Conservation (phyloP, 1,139 yeast species). For the Protomyces macrosporus region DNA sequence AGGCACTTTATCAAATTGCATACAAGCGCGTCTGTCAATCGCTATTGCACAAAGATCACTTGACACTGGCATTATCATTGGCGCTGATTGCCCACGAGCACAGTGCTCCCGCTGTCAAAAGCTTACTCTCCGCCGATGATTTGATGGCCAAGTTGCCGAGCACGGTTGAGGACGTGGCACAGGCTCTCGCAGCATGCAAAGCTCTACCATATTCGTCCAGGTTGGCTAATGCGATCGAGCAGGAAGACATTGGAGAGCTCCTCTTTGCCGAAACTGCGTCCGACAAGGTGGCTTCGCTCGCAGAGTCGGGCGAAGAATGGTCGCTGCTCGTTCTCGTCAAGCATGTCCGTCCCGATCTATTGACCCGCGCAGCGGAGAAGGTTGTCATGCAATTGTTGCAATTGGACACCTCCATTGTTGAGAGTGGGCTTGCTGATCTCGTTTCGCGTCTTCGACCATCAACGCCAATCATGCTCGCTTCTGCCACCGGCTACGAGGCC, state of each 20-base stretch:
- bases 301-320: neutral
- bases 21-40: slow-evolving; percentile 50
- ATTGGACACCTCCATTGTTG: neutral
- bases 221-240: neutral
- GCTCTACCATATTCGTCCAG: neutral
- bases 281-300: neutral
- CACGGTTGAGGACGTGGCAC: neutral
- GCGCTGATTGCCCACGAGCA: slow-evolving; percentile 29
- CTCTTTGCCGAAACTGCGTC: neutral
- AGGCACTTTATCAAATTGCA: slow-evolving; percentile 45
- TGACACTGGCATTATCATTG: slow-evolving; percentile 46
- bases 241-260: neutral
- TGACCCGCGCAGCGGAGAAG: slow-evolving; percentile 29
- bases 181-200: neutral
- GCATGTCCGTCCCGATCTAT: slow-evolving; percentile 33
- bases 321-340: slow-evolving; percentile 31
- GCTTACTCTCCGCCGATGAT: neutral
- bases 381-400: slow-evolving; percentile 1
- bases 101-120: neutral
- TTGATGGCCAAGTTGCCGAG: neutral
- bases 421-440: slow-evolving; percentile 4
- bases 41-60: slow-evolving; percentile 48
- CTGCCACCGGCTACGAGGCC: slow-evolving; percentile 64
- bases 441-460: slow-evolving; percentile 12
- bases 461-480: slow-evolving; percentile 51